Base-by-base conservation (phyloP, 2,329 filamentous ascomycete species). In the Cladosporium sp. region DNA sequence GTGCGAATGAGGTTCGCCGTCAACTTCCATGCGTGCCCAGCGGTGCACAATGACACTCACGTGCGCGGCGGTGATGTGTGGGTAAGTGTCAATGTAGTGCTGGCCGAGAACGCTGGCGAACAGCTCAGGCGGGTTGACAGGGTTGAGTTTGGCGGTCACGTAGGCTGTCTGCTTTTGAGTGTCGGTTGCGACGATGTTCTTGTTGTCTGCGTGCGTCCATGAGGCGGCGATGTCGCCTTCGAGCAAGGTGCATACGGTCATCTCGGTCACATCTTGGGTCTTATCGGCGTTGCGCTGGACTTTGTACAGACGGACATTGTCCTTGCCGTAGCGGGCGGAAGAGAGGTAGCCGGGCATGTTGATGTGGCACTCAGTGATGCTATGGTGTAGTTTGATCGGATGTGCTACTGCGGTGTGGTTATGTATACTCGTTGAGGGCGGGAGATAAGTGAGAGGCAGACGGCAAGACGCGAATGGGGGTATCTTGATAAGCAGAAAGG, bases 261-360 rank as follows among this genome's bases (percentile, higher is more conserved):
- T 95, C 77, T 99, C 94, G 42, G 88, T 89, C 66, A 97, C 90
- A 7, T 87, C 89, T 76, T 99, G 93, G 20, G 85, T 80, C 59
- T 89, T 88, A 17, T 89, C 88, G 72, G 85, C 80, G 74, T 97
- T 86, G 69, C 86, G 86, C 71, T 95, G 83, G 70, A 97, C 92
- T 78, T 99, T 99, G 85, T 89, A 96, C 69, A 99, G 86, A 71
- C 94, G 92, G 82, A 99, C 88, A 80, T 99, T 97, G 84, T 97
- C 94, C 85, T 99, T 93, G 79, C 89, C 89, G 74, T 92, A 93
- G 72, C 87, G 86, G 68, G 89, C 89, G 69, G 78, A 76, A 66
- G 71, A 75, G 64, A 81, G 77, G 60, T 77, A 70, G 65, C 78
- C 72, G 76, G 80, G 80, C 60, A 61, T 71, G 66, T 43, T 55